Evolutionary conservation across 2,329 filamentous ascomycete genomes (phyloP).

Genomic region (Pestalotiopsis sp.): DNA sequence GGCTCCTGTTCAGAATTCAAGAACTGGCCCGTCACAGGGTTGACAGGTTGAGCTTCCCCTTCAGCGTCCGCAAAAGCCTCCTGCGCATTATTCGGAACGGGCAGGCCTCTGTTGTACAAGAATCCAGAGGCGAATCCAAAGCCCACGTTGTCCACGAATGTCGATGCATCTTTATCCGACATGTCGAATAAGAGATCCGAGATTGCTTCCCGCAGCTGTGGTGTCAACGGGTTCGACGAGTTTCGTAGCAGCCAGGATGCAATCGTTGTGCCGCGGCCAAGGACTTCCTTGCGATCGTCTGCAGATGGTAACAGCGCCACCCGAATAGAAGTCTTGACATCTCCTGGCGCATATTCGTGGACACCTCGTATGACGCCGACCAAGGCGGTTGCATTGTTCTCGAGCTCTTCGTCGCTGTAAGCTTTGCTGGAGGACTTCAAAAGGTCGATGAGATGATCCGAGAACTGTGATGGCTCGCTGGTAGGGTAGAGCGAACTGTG

Average conservation of each 20-base stretch:
- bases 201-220: slow-evolving; percentile 73
- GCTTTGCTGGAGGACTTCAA: slow-evolving; percentile 65
- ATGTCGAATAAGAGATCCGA: slow-evolving; percentile 84
- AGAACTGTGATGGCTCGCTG: slow-evolving; percentile 58
- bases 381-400: slow-evolving; percentile 70
- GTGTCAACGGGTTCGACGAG: slow-evolving; percentile 71
- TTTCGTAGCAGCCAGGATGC: slow-evolving; percentile 77
- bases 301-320: slow-evolving; percentile 72
- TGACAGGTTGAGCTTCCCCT: slow-evolving; percentile 52
- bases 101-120: slow-evolving; percentile 80
- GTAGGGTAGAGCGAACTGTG: slow-evolving; percentile 67
- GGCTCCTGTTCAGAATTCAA: slow-evolving; percentile 66
- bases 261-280: slow-evolving; percentile 75
- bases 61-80: slow-evolving; percentile 46
- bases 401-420: slow-evolving; percentile 71
- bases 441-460: slow-evolving; percentile 68
- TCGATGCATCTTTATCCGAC: slow-evolving; percentile 76
- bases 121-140: slow-evolving; percentile 94
- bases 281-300: slow-evolving; percentile 72
- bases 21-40: slow-evolving; percentile 86
- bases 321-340: slow-evolving; percentile 65
- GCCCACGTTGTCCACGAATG: slow-evolving; percentile 87
- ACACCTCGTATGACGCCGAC: slow-evolving; percentile 73
- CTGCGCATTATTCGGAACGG: slow-evolving; percentile 68
- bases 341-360: slow-evolving; percentile 67